phyloP scores from a whole-genome alignment of 495 filamentous ascomycete species.

The Bryoglossum gracile region DNA sequence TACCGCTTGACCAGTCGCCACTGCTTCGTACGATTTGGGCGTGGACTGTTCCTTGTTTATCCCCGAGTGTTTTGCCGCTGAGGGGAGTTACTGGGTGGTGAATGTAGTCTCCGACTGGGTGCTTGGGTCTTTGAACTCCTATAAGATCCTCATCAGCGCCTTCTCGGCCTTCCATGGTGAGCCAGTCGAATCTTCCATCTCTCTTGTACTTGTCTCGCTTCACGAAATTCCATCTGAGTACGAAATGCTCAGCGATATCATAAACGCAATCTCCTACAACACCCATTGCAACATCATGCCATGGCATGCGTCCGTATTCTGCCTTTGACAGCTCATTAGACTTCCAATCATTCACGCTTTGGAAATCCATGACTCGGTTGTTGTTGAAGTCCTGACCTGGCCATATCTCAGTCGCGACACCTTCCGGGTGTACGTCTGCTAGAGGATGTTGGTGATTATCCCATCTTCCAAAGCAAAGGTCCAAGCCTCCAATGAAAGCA shows the following conservation, averaged over 20 bases:
- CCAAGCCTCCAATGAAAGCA: constrained; percentile 88
- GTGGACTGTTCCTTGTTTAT: constrained; percentile 61
- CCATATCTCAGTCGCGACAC: constrained; percentile 77
- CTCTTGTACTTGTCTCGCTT: constrained; percentile 98
- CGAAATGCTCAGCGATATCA: constrained; percentile 94
- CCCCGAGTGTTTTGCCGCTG: constrained; percentile 36
- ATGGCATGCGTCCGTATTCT: constrained; percentile 92
- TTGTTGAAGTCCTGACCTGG: constrained; percentile 96
- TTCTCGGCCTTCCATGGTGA: constrained; percentile 70
- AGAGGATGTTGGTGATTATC: constrained; percentile 78
- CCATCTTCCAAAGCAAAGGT: constrained; percentile 96
- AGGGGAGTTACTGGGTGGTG: constrained; percentile 70
- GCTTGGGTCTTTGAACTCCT: constrained; percentile 77
- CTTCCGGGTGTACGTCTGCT: constrained; percentile 80
- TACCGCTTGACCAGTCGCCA: constrained; percentile 92
- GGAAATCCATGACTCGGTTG: constrained; percentile 93
- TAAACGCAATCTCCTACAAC: constrained; percentile 82
- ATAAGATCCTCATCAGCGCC: constrained; percentile 75
- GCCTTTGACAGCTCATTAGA: constrained; percentile 87
- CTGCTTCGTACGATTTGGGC: constrained; percentile 84
- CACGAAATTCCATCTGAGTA: constrained; percentile 91
- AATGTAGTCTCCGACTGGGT: constrained; percentile 79
- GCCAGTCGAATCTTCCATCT: constrained; percentile 69
- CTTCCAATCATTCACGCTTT: constrained; percentile 86
- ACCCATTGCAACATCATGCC: constrained; percentile 94